Percentiles rank a stretch among this genome's conserved stretches.
Evolutionary conservation across 768 basidiomycete genomes (phyloP).

Genomic region (Tricholomella constricta): DNA sequence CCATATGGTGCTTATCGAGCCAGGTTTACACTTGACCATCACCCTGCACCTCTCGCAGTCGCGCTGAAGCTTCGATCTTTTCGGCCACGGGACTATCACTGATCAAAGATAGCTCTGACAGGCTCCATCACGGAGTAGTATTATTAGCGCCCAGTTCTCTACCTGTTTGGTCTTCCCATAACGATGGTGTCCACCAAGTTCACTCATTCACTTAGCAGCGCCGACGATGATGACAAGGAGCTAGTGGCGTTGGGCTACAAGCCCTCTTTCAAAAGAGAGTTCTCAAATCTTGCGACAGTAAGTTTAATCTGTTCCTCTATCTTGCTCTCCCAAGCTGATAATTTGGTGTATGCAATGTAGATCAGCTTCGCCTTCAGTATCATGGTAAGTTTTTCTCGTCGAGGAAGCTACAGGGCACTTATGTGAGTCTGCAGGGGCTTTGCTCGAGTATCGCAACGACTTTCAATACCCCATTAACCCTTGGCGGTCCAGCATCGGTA

Average conservation of each 20-base stretch:
- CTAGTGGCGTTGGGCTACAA: constrained; percentile 70
- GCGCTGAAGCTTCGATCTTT: background rate
- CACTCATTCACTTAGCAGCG: constrained; percentile 21
- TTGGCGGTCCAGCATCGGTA: constrained; percentile 72
- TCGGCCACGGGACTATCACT: no score
- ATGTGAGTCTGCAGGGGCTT: constrained; percentile 46
- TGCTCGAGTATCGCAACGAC: constrained; percentile 79
- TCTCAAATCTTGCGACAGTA: constrained; percentile 80
- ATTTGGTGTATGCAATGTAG: constrained; percentile 30
- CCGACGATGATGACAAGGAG: constrained; percentile 64
- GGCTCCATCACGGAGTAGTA: background rate
- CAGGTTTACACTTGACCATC: no score
- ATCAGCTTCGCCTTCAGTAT: constrained; percentile 80
- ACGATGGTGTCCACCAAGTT: constrained; percentile 15
- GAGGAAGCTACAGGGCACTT: background rate
- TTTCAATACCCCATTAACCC: constrained; percentile 70
- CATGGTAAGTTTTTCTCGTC: constrained; percentile 44
- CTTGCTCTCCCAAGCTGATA: background rate
- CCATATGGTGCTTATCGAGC: no score
- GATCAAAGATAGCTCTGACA: background rate
- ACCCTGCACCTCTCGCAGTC: background rate
- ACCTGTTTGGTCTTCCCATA: background rate
- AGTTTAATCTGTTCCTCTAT: constrained; percentile 18
- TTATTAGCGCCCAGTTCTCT: background rate
- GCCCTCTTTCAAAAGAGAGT: constrained; percentile 84